These are phyloP conservation scores for Chlamydomonas sphaeroides DNA, from an alignment of 139 green algal genomes.

Conservation along the genomic window DNA sequence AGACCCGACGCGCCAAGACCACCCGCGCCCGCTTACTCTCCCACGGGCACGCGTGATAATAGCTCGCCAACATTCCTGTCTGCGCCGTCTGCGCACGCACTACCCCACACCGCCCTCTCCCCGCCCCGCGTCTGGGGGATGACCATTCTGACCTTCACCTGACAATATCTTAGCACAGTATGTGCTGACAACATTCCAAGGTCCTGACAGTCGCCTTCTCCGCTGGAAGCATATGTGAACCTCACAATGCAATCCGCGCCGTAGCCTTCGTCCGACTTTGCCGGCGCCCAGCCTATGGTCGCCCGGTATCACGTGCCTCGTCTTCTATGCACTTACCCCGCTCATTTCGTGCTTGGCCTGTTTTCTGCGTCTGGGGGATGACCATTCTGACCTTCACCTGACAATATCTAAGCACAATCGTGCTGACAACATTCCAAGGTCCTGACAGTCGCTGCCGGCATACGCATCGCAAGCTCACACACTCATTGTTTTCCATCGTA, in stretches of 20 bases:
- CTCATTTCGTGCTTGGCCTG: no score
- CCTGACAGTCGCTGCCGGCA: constrained; percentile 12
- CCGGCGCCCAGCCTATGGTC: no score
- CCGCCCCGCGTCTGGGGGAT: constrained; percentile 19
- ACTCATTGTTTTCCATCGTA: no score
- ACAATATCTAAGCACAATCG: constrained; percentile 42
- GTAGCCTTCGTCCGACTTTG: no score
- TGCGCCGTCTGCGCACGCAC: neutral
- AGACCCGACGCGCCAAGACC: constrained; percentile 18
- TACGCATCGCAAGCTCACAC: no score
- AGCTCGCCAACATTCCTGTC: neutral
- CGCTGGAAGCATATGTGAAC: no score
- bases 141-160: constrained; percentile 42
- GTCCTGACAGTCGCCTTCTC: constrained; percentile 5
- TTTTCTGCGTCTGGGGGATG: constrained; percentile 25
- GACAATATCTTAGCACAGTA: constrained; percentile 41
- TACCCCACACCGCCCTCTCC: no score
- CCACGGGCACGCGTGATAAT: constrained; percentile 36
- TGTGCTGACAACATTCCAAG: constrained; percentile 44
- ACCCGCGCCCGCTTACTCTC: neutral
- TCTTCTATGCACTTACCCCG: no score
- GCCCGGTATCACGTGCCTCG: no score
- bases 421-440: constrained; percentile 45
- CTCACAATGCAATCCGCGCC: no score
- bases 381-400: constrained; percentile 42